Conservation (phyloP, 345 rosid species). For the Triadica sebifera region DNA sequence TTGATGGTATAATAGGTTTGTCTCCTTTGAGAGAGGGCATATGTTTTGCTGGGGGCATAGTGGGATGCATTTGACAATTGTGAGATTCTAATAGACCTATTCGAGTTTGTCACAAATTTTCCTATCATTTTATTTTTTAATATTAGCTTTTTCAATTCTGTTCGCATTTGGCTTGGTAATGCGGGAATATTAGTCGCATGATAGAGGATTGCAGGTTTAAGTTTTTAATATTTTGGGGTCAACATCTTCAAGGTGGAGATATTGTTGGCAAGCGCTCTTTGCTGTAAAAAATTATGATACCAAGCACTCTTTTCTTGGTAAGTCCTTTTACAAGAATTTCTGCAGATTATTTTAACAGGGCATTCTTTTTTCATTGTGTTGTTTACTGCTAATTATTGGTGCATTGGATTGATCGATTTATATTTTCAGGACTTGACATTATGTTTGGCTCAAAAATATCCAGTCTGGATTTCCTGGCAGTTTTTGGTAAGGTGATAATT, state of each 20-base stretch:
- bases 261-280: neutral
- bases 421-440: slow-evolving; percentile 7
- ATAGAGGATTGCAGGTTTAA: neutral
- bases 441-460: neutral
- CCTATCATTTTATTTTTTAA: neutral
- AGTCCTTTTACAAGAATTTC: neutral
- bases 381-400: neutral
- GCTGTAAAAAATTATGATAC: neutral
- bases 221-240: slow-evolving; percentile 11
- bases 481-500: neutral
- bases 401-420: neutral
- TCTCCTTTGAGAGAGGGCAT: no score
- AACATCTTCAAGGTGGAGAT: neutral
- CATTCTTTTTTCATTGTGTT: neutral
- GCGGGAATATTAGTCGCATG: neutral
- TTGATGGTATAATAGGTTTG: neutral
- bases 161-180: neutral
- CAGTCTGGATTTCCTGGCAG: neutral
- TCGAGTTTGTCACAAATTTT: no score
- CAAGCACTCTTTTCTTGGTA: neutral
- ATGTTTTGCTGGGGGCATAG: neutral
- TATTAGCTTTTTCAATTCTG: neutral
- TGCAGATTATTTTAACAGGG: neutral
- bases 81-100: neutral
- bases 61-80: neutral